These are phyloP conservation scores for Aechmea fasciata DNA, from an alignment of 176 grass and related monocot species.

Conservation along the genomic window DNA sequence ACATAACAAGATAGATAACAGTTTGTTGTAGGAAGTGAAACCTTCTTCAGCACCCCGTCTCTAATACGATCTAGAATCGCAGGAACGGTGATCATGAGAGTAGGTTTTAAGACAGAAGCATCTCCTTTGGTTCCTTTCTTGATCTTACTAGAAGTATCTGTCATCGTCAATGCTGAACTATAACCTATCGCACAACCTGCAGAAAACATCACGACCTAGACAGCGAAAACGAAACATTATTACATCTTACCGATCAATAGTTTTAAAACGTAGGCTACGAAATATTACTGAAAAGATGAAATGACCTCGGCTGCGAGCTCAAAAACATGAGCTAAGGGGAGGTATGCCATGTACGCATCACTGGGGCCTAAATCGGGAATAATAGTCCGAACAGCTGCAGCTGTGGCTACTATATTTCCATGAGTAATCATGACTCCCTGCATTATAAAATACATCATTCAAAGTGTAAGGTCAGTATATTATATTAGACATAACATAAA, in stretches of 20 bases:
- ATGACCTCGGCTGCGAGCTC: conserved; percentile 71
- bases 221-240: conserved; percentile 17
- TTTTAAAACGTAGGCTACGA: conserved; percentile 11
- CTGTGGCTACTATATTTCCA: conserved; percentile 67
- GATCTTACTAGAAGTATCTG: conserved; percentile 88
- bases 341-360: conserved; percentile 70
- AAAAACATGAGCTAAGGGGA: conserved; percentile 90
- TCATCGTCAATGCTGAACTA: conserved; percentile 68
- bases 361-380: conserved; percentile 49
- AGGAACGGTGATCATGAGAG: conserved; percentile 75
- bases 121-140: conserved; percentile 91
- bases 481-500: too few species aligned
- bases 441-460: conserved; percentile 16
- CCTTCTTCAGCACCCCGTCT: conserved; percentile 83
- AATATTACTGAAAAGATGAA: conserved; percentile 8
- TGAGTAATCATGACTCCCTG: conserved; percentile 93
- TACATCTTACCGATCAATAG: neutral
- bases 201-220: conserved; percentile 75
- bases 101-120: conserved; percentile 66
- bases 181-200: conserved; percentile 69
- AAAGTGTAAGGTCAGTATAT: neutral
- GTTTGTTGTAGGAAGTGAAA: conserved; percentile 24
- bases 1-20: neutral
- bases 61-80: conserved; percentile 78
- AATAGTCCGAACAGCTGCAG: conserved; percentile 64